Conservation (phyloP, 2,329 filamentous ascomycete species). For the Colletotrichum karsti region DNA sequence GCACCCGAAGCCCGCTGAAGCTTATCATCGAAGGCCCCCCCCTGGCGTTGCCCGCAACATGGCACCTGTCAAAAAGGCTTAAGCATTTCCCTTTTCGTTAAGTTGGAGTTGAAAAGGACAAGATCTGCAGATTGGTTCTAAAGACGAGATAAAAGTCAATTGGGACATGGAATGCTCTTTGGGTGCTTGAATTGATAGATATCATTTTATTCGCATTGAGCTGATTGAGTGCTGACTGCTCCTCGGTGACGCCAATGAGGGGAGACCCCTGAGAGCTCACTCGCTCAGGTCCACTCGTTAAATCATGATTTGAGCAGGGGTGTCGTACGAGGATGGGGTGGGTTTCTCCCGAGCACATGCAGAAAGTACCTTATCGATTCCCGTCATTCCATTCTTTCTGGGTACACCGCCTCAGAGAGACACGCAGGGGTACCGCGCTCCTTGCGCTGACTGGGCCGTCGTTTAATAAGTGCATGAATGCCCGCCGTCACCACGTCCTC, state of each 20-base stretch:
- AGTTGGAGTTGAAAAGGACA: background rate
- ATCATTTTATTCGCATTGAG: background rate
- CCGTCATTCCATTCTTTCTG: background rate
- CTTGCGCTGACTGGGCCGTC: background rate
- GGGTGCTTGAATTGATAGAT: background rate
- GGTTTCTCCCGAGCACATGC: slow-evolving; percentile 26
- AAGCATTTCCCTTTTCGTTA: background rate
- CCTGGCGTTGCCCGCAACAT: background rate
- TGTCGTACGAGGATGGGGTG: slow-evolving; percentile 10
- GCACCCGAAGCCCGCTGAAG: slow-evolving; percentile 7
- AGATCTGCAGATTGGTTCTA: background rate
- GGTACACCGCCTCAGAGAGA: slow-evolving; percentile 21
- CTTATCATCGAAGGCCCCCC: background rate
- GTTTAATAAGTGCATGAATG: slow-evolving; percentile 19
- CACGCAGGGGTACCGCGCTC: slow-evolving; percentile 11
- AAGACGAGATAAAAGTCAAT: background rate
- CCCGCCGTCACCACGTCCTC: background rate
- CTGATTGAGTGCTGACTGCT: background rate
- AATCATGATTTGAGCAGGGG: background rate
- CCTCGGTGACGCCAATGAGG: background rate
- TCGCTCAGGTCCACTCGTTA: background rate
- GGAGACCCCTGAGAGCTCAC: background rate
- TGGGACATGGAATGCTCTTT: background rate
- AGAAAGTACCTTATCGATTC: background rate
- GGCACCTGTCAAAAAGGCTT: slow-evolving; percentile 8